A percentile compares a stretch with the other conserved stretches of the same genome.
These are phyloP conservation scores for Carex myosuroides DNA, from an alignment of 176 grass and related monocot species.

Conservation along the genomic window DNA sequence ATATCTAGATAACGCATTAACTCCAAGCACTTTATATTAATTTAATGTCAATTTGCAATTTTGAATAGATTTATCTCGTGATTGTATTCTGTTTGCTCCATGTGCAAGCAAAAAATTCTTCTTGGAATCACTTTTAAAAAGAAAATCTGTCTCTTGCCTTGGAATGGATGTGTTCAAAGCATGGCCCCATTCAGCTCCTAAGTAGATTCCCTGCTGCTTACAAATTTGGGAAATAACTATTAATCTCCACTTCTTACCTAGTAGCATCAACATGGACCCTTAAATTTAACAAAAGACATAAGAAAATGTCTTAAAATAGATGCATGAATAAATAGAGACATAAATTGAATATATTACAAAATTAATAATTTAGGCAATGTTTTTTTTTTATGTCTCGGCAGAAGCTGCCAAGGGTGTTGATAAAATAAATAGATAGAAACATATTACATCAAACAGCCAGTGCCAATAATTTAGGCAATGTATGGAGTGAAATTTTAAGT, in stretches of 20 bases:
- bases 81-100: conserved; percentile 3
- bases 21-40: not conserved
- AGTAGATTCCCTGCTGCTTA: not conserved
- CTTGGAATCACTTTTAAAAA: not conserved
- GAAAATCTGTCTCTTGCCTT: conserved; percentile 9
- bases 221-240: not conserved
- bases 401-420: too few species aligned
- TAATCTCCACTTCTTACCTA: not conserved
- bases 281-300: not conserved
- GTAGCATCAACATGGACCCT: not conserved
- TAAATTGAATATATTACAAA: too few species aligned
- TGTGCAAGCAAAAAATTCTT: conserved; percentile 16
- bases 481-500: not conserved
- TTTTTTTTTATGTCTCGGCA: too few species aligned
- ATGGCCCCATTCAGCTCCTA: not conserved
- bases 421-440: too few species aligned
- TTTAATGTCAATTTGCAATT: conserved; percentile 1
- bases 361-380: too few species aligned
- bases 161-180: not conserved
- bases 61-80: not conserved
- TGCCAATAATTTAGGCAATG: too few species aligned
- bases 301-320: not conserved
- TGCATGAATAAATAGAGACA: too few species aligned
- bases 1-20: conserved; percentile 12
- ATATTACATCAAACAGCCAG: too few species aligned